Conservation (phyloP, 176 grass and related monocot species). For the Ananas comosus region DNA sequence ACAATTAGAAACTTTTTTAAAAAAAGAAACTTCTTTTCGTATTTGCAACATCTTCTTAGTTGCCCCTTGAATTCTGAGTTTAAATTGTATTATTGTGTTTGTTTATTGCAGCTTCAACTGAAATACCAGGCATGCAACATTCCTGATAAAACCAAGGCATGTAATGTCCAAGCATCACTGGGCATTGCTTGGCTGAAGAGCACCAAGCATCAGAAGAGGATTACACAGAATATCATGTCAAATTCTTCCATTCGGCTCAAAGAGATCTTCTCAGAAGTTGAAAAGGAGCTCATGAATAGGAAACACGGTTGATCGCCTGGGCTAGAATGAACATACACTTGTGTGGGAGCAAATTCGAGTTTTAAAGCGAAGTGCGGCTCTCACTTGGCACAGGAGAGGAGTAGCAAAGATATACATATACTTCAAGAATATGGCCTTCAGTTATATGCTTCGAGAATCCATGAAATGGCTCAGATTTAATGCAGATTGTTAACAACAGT, state of each 20-base stretch:
- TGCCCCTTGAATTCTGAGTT: conserved; percentile 10
- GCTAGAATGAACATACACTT: not conserved
- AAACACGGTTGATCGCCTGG: not conserved
- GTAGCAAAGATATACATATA: too few relatives aligned
- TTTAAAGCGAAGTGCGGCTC: not conserved
- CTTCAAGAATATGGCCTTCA: too few relatives aligned
- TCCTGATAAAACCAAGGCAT: conserved; percentile 49
- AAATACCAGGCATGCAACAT: conserved; percentile 71
- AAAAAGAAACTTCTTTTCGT: not conserved
- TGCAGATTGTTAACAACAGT: too few relatives aligned
- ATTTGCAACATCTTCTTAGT: conserved; percentile 7
- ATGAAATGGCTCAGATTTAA: too few relatives aligned
- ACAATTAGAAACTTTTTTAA: not conserved
- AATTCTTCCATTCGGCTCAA: conserved; percentile 59
- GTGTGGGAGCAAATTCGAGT: not conserved
- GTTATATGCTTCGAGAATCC: too few relatives aligned
- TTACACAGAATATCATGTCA: conserved; percentile 79
- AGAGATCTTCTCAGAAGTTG: conserved; percentile 57
- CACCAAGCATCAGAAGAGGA: conserved; percentile 70
- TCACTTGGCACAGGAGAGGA: too few relatives aligned
- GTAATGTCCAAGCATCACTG: conserved; percentile 56
- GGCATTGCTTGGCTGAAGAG: conserved; percentile 81
- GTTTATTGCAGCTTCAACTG: conserved; percentile 60
- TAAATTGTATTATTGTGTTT: not conserved
- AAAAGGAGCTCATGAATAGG: conserved; percentile 30